phyloP scores from a whole-genome alignment of 2,329 filamentous ascomycete species.

The Nectriaceae sp. region DNA sequence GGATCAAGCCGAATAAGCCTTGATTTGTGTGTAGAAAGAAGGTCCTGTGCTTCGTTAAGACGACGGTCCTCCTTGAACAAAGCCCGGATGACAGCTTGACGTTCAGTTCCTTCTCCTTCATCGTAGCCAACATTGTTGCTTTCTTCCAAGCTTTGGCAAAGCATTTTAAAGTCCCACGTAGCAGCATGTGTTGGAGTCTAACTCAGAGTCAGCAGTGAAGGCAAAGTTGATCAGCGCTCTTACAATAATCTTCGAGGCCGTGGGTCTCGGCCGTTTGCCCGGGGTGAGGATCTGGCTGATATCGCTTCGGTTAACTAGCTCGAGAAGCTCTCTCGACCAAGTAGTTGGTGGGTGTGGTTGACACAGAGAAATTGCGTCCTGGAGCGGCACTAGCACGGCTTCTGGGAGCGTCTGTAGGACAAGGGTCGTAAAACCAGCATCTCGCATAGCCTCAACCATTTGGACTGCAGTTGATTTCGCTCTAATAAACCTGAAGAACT shows the following conservation, averaged over 20 bases:
- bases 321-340: conserved; percentile 72
- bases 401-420: conserved; percentile 85
- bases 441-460: conserved; percentile 73
- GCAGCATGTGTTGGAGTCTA: conserved; percentile 65
- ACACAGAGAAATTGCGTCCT: conserved; percentile 81
- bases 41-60: conserved; percentile 78
- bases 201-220: conserved; percentile 25
- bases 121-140: conserved; percentile 64
- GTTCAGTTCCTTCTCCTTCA: conserved; percentile 80
- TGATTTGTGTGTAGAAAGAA: conserved; percentile 84
- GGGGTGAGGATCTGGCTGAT: conserved; percentile 66
- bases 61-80: conserved; percentile 92
- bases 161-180: conserved; percentile 73
- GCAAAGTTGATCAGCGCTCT: conserved; percentile 16
- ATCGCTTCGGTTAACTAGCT: conserved; percentile 80
- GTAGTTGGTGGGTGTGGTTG: conserved; percentile 78
- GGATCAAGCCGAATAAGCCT: conserved; percentile 77
- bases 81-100: conserved; percentile 78
- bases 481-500: conserved; percentile 63
- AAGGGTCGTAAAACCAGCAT: conserved; percentile 65
- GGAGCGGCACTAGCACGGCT: conserved; percentile 75
- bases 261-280: conserved; percentile 29
- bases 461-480: conserved; percentile 55
- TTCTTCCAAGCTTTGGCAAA: conserved; percentile 69
- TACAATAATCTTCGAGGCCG: conserved; percentile 45